Evolutionary conservation across 2,329 filamentous ascomycete genomes (phyloP).

Genomic region (Colletotrichum melonis): DNA sequence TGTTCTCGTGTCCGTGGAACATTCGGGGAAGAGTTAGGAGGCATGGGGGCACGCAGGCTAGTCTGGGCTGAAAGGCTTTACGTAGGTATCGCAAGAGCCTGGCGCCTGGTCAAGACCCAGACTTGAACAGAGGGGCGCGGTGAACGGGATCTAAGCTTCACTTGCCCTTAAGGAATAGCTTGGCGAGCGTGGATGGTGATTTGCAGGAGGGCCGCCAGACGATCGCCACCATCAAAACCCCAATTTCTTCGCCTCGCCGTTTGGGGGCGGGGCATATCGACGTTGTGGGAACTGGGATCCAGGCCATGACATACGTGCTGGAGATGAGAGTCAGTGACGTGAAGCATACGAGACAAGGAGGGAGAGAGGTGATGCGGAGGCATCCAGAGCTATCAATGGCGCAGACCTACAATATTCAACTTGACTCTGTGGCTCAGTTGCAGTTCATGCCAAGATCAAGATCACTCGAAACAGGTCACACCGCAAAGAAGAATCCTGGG

Average conservation of each 20-base stretch:
- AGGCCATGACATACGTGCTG: background rate
- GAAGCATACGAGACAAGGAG: background rate
- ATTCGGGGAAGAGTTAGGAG: no score
- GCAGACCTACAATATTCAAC: background rate
- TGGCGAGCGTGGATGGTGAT: background rate
- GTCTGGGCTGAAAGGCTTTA: background rate
- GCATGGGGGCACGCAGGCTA: background rate
- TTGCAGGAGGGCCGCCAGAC: background rate
- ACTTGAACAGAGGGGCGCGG: background rate
- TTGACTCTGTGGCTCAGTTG: background rate
- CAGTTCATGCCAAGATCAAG: background rate
- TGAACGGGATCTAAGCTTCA: background rate
- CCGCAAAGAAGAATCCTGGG: background rate
- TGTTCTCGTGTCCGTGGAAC: background rate
- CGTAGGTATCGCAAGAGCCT: background rate
- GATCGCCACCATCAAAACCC: background rate
- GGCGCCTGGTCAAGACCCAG: slow-evolving; percentile 1
- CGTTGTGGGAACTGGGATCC: background rate
- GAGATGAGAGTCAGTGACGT: background rate
- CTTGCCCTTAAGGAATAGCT: background rate
- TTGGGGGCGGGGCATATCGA: no score
- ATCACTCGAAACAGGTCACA: background rate
- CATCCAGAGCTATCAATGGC: background rate
- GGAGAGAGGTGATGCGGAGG: background rate
- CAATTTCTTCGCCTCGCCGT: background rate